Conservation (phyloP, 2,329 filamentous ascomycete genomes). For the Penicillium sp. region DNA sequence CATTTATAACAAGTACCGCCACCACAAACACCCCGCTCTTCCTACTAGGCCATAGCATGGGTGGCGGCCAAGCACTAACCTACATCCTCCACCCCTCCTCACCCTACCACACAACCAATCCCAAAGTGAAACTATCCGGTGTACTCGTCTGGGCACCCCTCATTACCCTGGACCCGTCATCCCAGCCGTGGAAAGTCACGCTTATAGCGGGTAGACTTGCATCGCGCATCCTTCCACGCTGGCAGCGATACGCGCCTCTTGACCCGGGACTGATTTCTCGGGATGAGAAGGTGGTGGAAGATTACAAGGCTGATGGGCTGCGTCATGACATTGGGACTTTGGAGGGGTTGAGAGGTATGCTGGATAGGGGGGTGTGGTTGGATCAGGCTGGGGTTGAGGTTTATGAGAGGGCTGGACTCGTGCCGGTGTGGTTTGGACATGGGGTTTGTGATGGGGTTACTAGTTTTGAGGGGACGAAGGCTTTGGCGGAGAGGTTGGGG, state of each 20-base stretch:
- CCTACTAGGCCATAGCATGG: slow-evolving; percentile 88
- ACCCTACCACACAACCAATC: slow-evolving; percentile 39
- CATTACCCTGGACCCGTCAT: slow-evolving; percentile 63
- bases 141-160: slow-evolving; percentile 76
- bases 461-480: slow-evolving; percentile 60
- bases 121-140: slow-evolving; percentile 59
- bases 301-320: slow-evolving; percentile 62
- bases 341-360: slow-evolving; percentile 70
- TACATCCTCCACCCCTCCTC: slow-evolving; percentile 45
- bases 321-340: slow-evolving; percentile 81
- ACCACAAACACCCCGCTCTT: slow-evolving; percentile 57
- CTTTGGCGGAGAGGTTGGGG: slow-evolving; percentile 57
- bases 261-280: slow-evolving; percentile 62
- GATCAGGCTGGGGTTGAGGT: slow-evolving; percentile 42
- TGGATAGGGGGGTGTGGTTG: slow-evolving; percentile 66
- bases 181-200: slow-evolving; percentile 60
- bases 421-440: slow-evolving; percentile 69
- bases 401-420: slow-evolving; percentile 32
- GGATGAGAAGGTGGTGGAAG: slow-evolving; percentile 59
- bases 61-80: slow-evolving; percentile 70
- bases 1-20: slow-evolving; percentile 60
- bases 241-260: slow-evolving; percentile 63
- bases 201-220: slow-evolving; percentile 64
- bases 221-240: slow-evolving; percentile 61
- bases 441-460: slow-evolving; percentile 70